These are phyloP conservation scores for Groenewaldozyma tartarivorans DNA, from an alignment of 805 yeast species.

Conservation along the genomic window DNA sequence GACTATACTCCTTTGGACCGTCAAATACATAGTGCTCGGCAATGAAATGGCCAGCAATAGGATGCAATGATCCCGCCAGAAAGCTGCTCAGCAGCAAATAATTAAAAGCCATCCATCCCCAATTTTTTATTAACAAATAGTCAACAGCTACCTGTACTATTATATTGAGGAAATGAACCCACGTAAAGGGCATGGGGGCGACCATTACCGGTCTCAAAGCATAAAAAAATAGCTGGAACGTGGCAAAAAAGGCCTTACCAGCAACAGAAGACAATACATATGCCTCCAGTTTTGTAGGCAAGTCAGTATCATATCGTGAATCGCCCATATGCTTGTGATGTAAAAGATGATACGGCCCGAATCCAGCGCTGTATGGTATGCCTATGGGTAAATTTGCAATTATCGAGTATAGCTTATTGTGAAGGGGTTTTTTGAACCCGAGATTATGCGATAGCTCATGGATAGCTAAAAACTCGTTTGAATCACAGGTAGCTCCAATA, in stretches of 20 bases:
- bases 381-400: slow-evolving; percentile 81
- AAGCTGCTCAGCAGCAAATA: slow-evolving; percentile 72
- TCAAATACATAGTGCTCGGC: slow-evolving; percentile 84
- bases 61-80: slow-evolving; percentile 86
- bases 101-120: slow-evolving; percentile 55
- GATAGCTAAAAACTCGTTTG: slow-evolving; percentile 75
- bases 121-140: slow-evolving; percentile 41
- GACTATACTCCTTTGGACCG: slow-evolving; percentile 37
- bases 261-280: slow-evolving; percentile 60
- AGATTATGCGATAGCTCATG: slow-evolving; percentile 84
- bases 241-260: slow-evolving; percentile 86
- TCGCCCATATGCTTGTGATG: slow-evolving; percentile 91
- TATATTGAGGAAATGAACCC: slow-evolving; percentile 63
- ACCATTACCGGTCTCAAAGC: slow-evolving; percentile 86
- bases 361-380: slow-evolving; percentile 78
- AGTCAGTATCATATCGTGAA: slow-evolving; percentile 71
- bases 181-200: slow-evolving; percentile 64
- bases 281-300: slow-evolving; percentile 78
- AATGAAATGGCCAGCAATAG: slow-evolving; percentile 90
- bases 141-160: slow-evolving; percentile 52
- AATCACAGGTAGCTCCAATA: slow-evolving; percentile 79
- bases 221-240: slow-evolving; percentile 80
- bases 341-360: slow-evolving; percentile 83
- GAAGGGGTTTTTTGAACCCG: slow-evolving; percentile 67
- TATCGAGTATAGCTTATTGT: slow-evolving; percentile 69